Evolutionary conservation across 306 rosid species (phyloP), one percentile per base, ranked within the genome.

Genomic region (Begonia peltatifolia): DNA sequence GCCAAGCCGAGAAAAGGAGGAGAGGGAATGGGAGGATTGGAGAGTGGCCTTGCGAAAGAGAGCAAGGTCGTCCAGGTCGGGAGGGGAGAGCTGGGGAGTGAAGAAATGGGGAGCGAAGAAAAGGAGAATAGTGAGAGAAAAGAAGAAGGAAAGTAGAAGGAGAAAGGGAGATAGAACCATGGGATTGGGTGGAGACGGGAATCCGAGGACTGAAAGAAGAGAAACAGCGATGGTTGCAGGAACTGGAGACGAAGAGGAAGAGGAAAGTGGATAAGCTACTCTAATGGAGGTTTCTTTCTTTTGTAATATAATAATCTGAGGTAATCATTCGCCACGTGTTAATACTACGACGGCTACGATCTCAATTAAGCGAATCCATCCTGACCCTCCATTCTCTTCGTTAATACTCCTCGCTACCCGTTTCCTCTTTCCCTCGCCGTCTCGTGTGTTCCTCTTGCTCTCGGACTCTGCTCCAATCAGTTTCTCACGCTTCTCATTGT

Each of bases 91-190:
- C 6, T 63, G 54, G 42, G 55, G 60, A 14, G 66, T 59, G 12
- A 73, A 55, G 60, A 57, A 41, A 52, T 59, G 70, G 2, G 74
- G 80, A 35, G 71, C 64, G 57, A 73, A 5, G 38, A 78, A n/a
- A 57, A 73, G 23, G 44, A 80, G 14, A 42, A 76, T 44, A 6
- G 61, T 61, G 13, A 75, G 62, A 15, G 82, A 75, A 38, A 78
- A 46, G 48, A 78, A 11, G 9, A 82, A 63, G 53, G 67, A 14
- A 30, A 71, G 41, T 36, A 71, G 65, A 46, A 76, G 65, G 10
- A 73, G 17, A 6, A 68, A 13, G 7, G 83, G 90, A 1, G 76
- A 62, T 9, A 79, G 48, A 56, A 70, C 56, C 82, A 78, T 81
- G 47, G n/a, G n/a, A n/a, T n/a, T n/a, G n/a, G 68, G 35, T 9